Conservation (phyloP, 2,329 filamentous ascomycete species). For the Alternaria infectoria region DNA sequence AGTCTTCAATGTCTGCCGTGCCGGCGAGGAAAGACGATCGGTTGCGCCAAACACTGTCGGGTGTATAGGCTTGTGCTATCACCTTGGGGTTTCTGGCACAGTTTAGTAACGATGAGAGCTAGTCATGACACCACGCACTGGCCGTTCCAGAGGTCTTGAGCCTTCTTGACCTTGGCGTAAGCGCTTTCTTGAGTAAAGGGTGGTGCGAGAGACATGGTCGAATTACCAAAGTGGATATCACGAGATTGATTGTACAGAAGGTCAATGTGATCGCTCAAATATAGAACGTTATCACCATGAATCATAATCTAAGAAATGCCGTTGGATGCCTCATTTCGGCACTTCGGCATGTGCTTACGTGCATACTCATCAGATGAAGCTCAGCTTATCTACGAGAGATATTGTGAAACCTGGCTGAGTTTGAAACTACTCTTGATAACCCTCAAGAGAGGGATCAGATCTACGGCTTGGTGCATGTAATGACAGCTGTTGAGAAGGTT, state of each 20-base stretch:
- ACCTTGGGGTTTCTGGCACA: constrained; percentile 64
- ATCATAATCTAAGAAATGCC: not conserved
- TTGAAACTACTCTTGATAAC: not conserved
- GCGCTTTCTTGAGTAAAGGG: constrained; percentile 80
- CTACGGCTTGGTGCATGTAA: not conserved
- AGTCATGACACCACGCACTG: constrained; percentile 55
- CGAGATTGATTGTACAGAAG: not conserved
- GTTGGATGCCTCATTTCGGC: constrained; percentile 5
- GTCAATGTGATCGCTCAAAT: not conserved
- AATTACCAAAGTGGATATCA: not conserved
- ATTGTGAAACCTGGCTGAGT: not conserved
- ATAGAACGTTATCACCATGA: not conserved
- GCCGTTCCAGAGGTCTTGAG: constrained; percentile 84
- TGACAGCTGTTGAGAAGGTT: not conserved
- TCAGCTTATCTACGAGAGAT: not conserved
- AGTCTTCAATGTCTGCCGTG: constrained; percentile 69
- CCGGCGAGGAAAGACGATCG: constrained; percentile 72
- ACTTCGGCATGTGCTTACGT: constrained; percentile 8
- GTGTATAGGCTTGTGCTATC: constrained; percentile 76
- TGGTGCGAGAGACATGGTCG: constrained; percentile 60
- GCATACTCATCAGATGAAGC: not conserved
- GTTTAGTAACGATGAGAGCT: constrained; percentile 6
- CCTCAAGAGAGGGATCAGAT: not conserved
- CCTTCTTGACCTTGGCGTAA: constrained; percentile 78
- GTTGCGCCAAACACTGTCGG: constrained; percentile 82